Conservation (phyloP, 768 basidiomycete species). For the Phaeotremella skinneri region DNA sequence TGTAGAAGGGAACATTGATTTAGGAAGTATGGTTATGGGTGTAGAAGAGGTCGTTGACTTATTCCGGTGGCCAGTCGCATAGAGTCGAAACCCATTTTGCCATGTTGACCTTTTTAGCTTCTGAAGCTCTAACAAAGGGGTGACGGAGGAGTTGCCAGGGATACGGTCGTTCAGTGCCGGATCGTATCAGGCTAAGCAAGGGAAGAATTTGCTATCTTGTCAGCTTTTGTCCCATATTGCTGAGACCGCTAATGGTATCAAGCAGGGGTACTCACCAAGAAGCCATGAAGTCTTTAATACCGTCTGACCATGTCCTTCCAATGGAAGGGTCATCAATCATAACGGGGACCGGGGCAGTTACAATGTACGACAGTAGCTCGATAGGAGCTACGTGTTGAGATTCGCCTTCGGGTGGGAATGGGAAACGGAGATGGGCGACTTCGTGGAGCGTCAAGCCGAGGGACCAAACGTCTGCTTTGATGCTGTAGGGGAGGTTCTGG, state of each 20-base stretch:
- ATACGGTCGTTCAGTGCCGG: constrained; percentile 67
- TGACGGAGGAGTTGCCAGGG: constrained; percentile 80
- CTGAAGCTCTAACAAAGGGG: constrained; percentile 73
- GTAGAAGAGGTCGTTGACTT: no score
- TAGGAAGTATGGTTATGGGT: no score
- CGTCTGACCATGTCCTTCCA: constrained; percentile 63
- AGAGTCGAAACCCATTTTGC: constrained; percentile 63
- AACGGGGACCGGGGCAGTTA: constrained; percentile 53
- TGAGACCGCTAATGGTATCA: constrained; percentile 8
- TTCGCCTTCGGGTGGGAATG: constrained; percentile 53
- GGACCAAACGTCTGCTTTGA: constrained; percentile 54
- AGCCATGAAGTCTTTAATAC: constrained; percentile 89
- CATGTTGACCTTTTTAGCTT: constrained; percentile 84
- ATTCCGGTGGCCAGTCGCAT: constrained; percentile 27
- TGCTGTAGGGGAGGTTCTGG: constrained; percentile 50
- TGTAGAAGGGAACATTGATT: no score
- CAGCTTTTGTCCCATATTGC: neutral
- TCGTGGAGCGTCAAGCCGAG: constrained; percentile 52
- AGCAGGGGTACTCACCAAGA: constrained; percentile 62
- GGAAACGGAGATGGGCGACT: constrained; percentile 52
- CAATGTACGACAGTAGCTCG: constrained; percentile 88
- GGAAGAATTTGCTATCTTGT: constrained; percentile 2
- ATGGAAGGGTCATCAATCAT: constrained; percentile 46
- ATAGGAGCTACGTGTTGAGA: constrained; percentile 80
- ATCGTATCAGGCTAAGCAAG: constrained; percentile 67